Evolutionary conservation across 345 rosid species (phyloP).

Genomic region (Chamaenerion angustifolium): DNA sequence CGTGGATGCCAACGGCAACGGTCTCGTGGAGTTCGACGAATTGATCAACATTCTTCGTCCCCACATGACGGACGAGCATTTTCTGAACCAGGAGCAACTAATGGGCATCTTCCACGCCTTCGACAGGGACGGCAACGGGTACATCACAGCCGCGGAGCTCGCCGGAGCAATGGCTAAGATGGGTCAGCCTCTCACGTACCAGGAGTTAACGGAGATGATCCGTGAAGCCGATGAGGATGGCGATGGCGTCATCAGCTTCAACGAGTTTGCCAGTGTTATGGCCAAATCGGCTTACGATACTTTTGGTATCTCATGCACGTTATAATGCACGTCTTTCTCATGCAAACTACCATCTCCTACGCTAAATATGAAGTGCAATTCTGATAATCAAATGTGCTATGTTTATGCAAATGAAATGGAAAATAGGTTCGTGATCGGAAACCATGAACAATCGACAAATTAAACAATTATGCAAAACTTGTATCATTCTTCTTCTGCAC

Average conservation of each 20-base stretch:
- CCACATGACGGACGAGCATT: slow-evolving; percentile 31
- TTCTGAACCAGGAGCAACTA: slow-evolving; percentile 48
- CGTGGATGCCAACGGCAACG: slow-evolving; percentile 76
- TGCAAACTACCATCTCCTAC: too few relatives aligned
- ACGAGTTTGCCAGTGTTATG: slow-evolving; percentile 62
- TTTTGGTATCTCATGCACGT: slow-evolving; percentile 21
- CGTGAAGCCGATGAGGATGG: slow-evolving; percentile 67
- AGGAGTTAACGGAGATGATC: slow-evolving; percentile 64
- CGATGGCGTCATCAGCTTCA: slow-evolving; percentile 68
- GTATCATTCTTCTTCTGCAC: slow-evolving; percentile 1
- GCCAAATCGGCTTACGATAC: slow-evolving; percentile 46
- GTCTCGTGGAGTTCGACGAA: slow-evolving; percentile 66
- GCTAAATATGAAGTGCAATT: too few relatives aligned
- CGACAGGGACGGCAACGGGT: slow-evolving; percentile 69
- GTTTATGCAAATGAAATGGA: too few relatives aligned
- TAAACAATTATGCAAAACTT: neutral
- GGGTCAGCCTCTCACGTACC: slow-evolving; percentile 71
- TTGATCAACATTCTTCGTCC: slow-evolving; percentile 49
- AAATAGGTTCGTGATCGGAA: too few relatives aligned
- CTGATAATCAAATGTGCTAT: too few relatives aligned
- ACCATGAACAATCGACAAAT: neutral
- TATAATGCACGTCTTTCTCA: too few relatives aligned
- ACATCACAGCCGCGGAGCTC: slow-evolving; percentile 61
- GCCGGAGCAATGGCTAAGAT: slow-evolving; percentile 83
- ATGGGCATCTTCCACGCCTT: slow-evolving; percentile 49